Evolutionary conservation across 2,329 filamentous ascomycete genomes (phyloP).

Genomic region (Fusarium sarcochroum): DNA sequence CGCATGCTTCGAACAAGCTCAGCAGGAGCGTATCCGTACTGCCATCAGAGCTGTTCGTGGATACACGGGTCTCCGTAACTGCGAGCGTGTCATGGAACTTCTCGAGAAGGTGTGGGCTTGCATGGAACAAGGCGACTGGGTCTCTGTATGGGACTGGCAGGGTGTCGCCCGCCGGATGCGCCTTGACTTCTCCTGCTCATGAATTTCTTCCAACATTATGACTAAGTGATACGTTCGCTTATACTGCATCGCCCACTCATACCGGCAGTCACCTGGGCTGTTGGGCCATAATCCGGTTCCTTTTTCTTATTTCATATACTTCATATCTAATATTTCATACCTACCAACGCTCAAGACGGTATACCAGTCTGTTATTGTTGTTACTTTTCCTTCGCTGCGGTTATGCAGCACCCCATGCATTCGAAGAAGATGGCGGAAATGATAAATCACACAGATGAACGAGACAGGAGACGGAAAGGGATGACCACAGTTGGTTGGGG

Average conservation of each 20-base stretch:
- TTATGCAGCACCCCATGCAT: constrained; percentile 5
- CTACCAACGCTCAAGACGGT: constrained; percentile 18
- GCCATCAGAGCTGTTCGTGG: constrained; percentile 66
- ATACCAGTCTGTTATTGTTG: constrained; percentile 31
- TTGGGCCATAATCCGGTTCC: background rate
- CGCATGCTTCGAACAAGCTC: constrained; percentile 67
- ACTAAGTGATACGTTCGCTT: constrained; percentile 19
- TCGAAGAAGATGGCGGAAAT: background rate
- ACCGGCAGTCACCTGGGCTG: background rate
- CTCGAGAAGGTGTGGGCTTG: constrained; percentile 72
- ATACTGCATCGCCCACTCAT: constrained; percentile 1
- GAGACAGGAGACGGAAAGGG: background rate
- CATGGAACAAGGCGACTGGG: constrained; percentile 71
- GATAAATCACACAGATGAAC: background rate
- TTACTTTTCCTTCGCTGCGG: constrained; percentile 4
- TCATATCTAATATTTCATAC: constrained; percentile 19
- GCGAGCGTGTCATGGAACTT: constrained; percentile 66
- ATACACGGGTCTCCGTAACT: constrained; percentile 73
- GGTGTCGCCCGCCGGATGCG: constrained; percentile 66
- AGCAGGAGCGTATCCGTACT: constrained; percentile 66
- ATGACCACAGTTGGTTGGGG: no score
- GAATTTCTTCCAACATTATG: constrained; percentile 42
- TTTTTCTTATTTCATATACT: constrained; percentile 1
- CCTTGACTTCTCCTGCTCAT: constrained; percentile 69
- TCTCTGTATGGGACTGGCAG: constrained; percentile 75